Base-by-base conservation (phyloP, 2,329 filamentous ascomycete genomes). In the Ophioceras dolichostomum region DNA sequence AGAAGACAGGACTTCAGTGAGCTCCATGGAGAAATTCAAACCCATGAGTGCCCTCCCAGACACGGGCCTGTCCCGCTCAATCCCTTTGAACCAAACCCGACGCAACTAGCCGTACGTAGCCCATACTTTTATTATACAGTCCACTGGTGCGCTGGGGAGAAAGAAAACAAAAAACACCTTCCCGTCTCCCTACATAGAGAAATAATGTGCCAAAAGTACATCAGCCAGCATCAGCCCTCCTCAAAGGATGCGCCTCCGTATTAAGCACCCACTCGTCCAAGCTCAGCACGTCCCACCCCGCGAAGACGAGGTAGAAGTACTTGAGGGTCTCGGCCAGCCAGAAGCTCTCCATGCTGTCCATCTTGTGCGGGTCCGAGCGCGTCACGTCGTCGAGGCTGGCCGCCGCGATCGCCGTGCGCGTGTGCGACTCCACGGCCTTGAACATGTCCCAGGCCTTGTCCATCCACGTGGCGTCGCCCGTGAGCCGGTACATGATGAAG, bases 361-460 rank as follows among this genome's bases (percentile, higher is more conserved):
- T 56, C 45, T 53, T 53, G 38, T 56, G 53, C 19, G 58, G 45
- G 33, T 52, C 48, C 24, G 34, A 27, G 18, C 49, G 49, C n/a
- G 70, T 79, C 19, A 86, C 76, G 48, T 86, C 79, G 41, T 68
- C 61, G 39, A 87, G 68, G 22, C 75, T 75, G 1, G 76, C 75
- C 47, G 82, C 70, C 5, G 76, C 82, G 43, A 75, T 64, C 4
- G 67, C 59, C 1, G 79, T 76, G 19, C 66, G 65, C 10, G 80
- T 83, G 47, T 73, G 61, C 47, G 65, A 64, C 40, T 74, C 63
- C 24, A 87, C 66, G 8, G 72, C 68, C 38, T 70, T 53, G 51
- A 85, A 86, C 81, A 87, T 86, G 39, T 64, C 62, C 82, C 82
- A 86, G 2, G 79, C 82, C 51, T 76, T 76, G 40, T 80, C 70